These are phyloP conservation scores for Boletellus emodensis DNA, from an alignment of 768 basidiomycete genomes.

Conservation along the genomic window DNA sequence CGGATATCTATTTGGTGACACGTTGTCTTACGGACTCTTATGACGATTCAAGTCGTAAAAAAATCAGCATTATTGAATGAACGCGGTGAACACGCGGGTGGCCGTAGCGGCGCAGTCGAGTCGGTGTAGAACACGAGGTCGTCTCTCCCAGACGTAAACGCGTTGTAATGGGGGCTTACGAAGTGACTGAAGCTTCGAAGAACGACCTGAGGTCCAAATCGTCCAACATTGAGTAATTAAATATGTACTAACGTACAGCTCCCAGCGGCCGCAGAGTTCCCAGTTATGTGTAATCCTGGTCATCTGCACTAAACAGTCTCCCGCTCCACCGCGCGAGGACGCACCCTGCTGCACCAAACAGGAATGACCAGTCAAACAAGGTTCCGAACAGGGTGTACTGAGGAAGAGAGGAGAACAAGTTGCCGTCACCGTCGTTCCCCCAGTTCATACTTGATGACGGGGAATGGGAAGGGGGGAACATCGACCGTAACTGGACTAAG, in stretches of 20 bases:
- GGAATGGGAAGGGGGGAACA: slow-evolving; percentile 59
- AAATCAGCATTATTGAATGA: neutral
- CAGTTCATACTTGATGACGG: slow-evolving; percentile 10
- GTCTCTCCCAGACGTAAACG: no score
- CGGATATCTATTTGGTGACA: slow-evolving; percentile 9
- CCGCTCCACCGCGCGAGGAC: slow-evolving; percentile 53
- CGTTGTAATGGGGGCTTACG: neutral
- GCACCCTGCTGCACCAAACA: slow-evolving; percentile 52
- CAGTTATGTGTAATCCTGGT: slow-evolving; percentile 10
- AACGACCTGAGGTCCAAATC: neutral
- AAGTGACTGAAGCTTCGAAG: neutral
- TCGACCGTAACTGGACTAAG: slow-evolving; percentile 74
- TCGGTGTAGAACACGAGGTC: neutral
- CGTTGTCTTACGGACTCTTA: neutral
- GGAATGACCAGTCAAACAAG: slow-evolving; percentile 71
- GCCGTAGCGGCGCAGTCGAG: neutral
- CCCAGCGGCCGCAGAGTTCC: neutral
- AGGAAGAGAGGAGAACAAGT: slow-evolving; percentile 70
- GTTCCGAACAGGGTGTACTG: slow-evolving; percentile 69
- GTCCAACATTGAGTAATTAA: neutral
- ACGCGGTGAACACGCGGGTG: neutral
- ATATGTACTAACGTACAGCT: slow-evolving; percentile 6
- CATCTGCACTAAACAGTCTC: slow-evolving; percentile 25
- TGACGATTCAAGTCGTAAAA: neutral
- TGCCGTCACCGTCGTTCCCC: slow-evolving; percentile 26